Evolutionary conservation across 192 early-diverging fungal species (phyloP), one percentile per base, ranked within the genome.

Genomic region (Backusella tarrabulga): DNA sequence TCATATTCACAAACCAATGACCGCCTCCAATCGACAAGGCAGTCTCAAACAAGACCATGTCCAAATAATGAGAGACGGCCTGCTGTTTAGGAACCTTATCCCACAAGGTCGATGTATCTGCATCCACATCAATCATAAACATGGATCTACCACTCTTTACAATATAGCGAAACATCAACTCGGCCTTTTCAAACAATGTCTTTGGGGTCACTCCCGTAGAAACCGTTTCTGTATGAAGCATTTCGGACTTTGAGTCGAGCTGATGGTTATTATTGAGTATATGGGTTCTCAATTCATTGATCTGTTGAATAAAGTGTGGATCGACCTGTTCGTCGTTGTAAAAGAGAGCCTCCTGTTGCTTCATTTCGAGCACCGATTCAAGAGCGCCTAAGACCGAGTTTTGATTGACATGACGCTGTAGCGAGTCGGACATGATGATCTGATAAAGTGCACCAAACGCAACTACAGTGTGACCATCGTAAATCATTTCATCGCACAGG

Each of bases 61-160:
- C 83, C 32, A 84, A 46, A 68, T 78, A 83, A 50, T 83, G 78
- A 19, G 76, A 68, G 60, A 81, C 69, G 1, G 63, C 67, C 29
- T 79, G 78, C 32, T 77, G 63, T 14, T 72, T 72, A 44, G 66
- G 40, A 2, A 34, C 34, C 42, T 41, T 36, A 67, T 80, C 76
- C 72, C 71, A 80, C 17, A 80, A 46, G 0, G 76, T 35, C 56
- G 46, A 66, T n/a, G 77, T 68, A 36, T 78, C 80, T 14, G 68
- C 80, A 50, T 82, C 80, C 1, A 82, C 76, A 46, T 83, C 82
- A 26, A 68, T 78, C 79, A 83, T 80, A 72, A 75, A 83, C 82
- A 80, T 80, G 1, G 82, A 83, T 60, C 82, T 67, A 50, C 82
- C 82, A 50, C 78, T 71, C 41, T 80, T 80, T 4, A 80, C 82